Percentiles rank a stretch among this genome's conserved stretches.
Evolutionary conservation across 2,329 filamentous ascomycete genomes (phyloP).

Genomic region (Monilinia laxa): DNA sequence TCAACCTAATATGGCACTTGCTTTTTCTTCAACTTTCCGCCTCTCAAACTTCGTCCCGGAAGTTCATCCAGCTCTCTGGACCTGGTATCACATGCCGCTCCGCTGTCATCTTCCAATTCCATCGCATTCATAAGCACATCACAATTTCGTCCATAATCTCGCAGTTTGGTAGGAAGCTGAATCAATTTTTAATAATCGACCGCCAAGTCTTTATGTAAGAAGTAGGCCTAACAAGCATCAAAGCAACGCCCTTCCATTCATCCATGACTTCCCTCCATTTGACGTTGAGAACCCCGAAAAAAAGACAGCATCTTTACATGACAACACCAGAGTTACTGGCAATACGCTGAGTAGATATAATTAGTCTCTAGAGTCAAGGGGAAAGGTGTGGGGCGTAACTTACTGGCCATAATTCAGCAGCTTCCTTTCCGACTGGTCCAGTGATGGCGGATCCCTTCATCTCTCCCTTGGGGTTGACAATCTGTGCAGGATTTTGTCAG

Average conservation of each 20-base stretch:
- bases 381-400: conserved; percentile 44
- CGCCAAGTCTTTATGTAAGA: conserved; percentile 21
- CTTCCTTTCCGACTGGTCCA: conserved; percentile 98
- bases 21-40: neutral
- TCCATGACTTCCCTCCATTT: conserved; percentile 24
- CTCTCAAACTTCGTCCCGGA: neutral
- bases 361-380: conserved; percentile 39
- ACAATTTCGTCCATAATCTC: conserved; percentile 7
- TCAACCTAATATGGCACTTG: neutral
- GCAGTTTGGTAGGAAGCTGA: conserved; percentile 22
- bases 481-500: conserved; percentile 56
- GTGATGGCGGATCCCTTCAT: conserved; percentile 99
- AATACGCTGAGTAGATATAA: conserved; percentile 71
- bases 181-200: conserved; percentile 24
- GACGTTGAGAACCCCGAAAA: conserved; percentile 35
- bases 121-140: conserved; percentile 13
- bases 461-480: conserved; percentile 99
- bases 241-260: conserved; percentile 24
- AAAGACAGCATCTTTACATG: conserved; percentile 69
- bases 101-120: neutral
- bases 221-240: conserved; percentile 19
- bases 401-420: conserved; percentile 98
- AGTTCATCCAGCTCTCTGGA: neutral
- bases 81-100: neutral
- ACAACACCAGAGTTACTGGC: conserved; percentile 99